Evolutionary conservation across 805 yeast genomes (phyloP), one percentile per base, ranked within the genome.

Genomic region (Cyberlindnera maritima): DNA sequence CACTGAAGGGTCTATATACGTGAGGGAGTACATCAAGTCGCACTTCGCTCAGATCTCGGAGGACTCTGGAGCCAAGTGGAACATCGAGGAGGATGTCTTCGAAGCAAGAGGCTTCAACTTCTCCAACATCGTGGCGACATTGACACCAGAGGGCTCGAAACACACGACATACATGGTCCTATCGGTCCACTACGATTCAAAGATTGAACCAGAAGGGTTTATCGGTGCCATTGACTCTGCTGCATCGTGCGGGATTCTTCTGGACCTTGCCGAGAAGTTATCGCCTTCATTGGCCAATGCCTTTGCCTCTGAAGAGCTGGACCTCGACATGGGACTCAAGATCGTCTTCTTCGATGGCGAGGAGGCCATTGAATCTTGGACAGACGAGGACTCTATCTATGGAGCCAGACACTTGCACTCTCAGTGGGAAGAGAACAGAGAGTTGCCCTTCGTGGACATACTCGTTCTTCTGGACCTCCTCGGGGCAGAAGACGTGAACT

Each of bases 211-310:
- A 2, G 64, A 62, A n/a, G 83, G 82, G 6, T 79, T 80, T 47
- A 62, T 79, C 28, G 85, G 85, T 7, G 85, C 83, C 1, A 75
- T 70, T 25, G 85, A 80, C 55, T 75, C 81, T 46, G 83, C 82
- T 3, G 79, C 73, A 1, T 77, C 85, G 1, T 78, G 83, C 57
- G 79, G 78, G 0, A 62, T 80, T 18, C 53, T 80, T 34, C 50
- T 80, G 49, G 75, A 75, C 50, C 53, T 74, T 2, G 75, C 81
- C 6, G 59, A 64, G 39, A 12, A 44, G 1, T 23, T 60, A 6
- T 39, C 47, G 15, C 36, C 46, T 18, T 9, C 53, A 19, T n/a
- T 50, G 11, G 48, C 60, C 54, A 2, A 34, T 46, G 20, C 61
- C 50, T 36, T 46, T 17, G 5, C 23, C 10, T 28, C 46, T 9